Evolutionary conservation across 1,284 basidiomycete genomes (phyloP).

Genomic region (Earliella scabrosa): DNA sequence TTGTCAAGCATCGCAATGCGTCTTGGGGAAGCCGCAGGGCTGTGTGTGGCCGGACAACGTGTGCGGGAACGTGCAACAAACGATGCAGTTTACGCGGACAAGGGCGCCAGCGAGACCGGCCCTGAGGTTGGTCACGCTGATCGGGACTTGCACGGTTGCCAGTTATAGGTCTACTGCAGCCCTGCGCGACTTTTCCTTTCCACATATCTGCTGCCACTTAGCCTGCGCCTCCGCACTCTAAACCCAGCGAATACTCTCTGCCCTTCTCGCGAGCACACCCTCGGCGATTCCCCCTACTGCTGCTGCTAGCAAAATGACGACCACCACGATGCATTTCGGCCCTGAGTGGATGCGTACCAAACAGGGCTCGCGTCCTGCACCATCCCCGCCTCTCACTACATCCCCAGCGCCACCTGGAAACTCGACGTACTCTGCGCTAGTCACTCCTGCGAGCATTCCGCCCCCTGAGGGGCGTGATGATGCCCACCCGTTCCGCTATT

Average conservation of each 20-base stretch:
- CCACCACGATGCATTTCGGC: conserved; percentile 82
- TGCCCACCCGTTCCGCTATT: conserved; percentile 82
- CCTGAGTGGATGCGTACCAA: conserved; percentile 90
- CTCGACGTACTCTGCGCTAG: conserved; percentile 82
- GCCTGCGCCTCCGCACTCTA: conserved; percentile 22
- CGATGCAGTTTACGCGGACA: conserved; percentile 10
- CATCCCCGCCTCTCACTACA: conserved; percentile 57
- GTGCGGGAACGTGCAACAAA: conserved; percentile 17
- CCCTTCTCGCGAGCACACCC: no score
- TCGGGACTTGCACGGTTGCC: conserved; percentile 8
- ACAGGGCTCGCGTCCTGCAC: conserved; percentile 59
- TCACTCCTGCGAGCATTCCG: conserved; percentile 57
- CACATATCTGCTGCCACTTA: conserved; percentile 23
- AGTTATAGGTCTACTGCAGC: conserved; percentile 15
- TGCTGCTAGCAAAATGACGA: conserved; percentile 56
- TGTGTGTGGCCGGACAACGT: not conserved
- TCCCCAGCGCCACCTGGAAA: conserved; percentile 50
- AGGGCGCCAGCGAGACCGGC: conserved; percentile 25
- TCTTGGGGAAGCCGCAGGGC: not conserved
- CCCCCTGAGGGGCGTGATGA: conserved; percentile 63
- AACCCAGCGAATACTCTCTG: conserved; percentile 11
- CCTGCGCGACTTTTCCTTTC: conserved; percentile 28
- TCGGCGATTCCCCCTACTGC: conserved; percentile 10
- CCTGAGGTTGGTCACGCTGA: conserved; percentile 34
- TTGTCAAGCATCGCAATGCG: not conserved